Evolutionary conservation across 495 filamentous ascomycete genomes (phyloP), one percentile per base, ranked within the genome.

Genomic region (Aspergillus nanangensis): DNA sequence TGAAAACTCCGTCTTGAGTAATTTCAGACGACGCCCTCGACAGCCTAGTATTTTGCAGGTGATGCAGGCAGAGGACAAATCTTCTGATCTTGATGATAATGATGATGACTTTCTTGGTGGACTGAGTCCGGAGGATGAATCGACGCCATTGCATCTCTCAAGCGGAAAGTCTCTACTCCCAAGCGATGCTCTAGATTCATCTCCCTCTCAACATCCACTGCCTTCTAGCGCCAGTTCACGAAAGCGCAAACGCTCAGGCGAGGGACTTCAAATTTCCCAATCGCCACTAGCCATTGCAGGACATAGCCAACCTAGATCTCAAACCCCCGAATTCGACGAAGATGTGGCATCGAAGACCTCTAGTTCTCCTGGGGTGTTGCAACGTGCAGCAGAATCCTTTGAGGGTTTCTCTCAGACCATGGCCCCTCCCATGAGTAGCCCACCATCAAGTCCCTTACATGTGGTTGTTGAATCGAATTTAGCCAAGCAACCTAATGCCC

Each of bases 21-120:
- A 83, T 51, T 87, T 87, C 62, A 82, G 77, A 47, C 69, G 79
- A 27, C 69, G 83, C 46, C 71, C 81, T 13, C 70, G 83, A 62
- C 82, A 88, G 57, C 77, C 80, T 5, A 88, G 83, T 58, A 77
- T 88, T 44, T 63, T 88, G 11, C 76, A 79, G 14, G 80, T 82
- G 68, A 76, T 80, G 52, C 78, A 81, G 39, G 58, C 63, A 1
- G 71, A 77, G 31, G 72, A 78, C 42, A 67, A 68, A 15, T 71
- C 69, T 43, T 64, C 69, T 31, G 67, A 76, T 32, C 48, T 74
- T 3, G 66, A 74, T 31, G 71, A 75, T 3, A 65, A 74, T 31
- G 71, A 75, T 36, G 69, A 76, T 17, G 75, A 80, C 22, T 76
- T 78, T 45, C 63, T 82, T 11, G 76, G 79, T 32, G 77, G 77